Percentiles rank a stretch among this genome's conserved stretches.
Evolutionary conservation across 805 yeast species (phyloP).

Genomic region (Yamadazyma insecticola): DNA sequence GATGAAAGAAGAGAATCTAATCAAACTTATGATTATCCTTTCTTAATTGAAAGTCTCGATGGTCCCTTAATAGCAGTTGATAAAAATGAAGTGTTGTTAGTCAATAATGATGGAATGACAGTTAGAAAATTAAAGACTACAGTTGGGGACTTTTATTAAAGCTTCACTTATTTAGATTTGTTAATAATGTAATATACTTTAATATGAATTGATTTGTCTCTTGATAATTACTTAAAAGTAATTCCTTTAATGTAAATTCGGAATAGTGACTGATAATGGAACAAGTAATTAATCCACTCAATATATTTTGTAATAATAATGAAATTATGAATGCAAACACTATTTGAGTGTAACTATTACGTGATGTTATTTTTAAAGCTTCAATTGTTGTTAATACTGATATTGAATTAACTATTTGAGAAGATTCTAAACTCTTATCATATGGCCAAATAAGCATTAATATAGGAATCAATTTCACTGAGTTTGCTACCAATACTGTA

Average conservation of each 20-base stretch:
- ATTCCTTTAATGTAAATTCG: constrained; percentile 5
- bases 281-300: constrained; percentile 11
- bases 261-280: constrained; percentile 11
- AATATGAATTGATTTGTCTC: too few relatives aligned
- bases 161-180: not conserved
- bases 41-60: constrained; percentile 62
- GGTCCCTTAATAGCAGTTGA: constrained; percentile 83
- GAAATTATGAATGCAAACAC: constrained; percentile 14
- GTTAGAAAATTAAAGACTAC: constrained; percentile 17
- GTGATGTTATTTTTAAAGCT: constrained; percentile 33
- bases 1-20: constrained; percentile 74
- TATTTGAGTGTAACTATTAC: constrained; percentile 12
- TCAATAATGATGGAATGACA: constrained; percentile 13
- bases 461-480: constrained; percentile 82
- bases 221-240: constrained; percentile 4
- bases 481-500: constrained; percentile 70
- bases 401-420: constrained; percentile 53
- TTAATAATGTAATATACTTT: not conserved
- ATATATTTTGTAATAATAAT: constrained; percentile 8
- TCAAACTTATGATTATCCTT: constrained; percentile 75
- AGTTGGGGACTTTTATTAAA: constrained; percentile 5
- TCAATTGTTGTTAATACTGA: constrained; percentile 64
- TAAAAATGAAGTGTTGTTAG: constrained; percentile 30
- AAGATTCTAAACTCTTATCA: constrained; percentile 63
- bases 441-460: constrained; percentile 97